These are phyloP conservation scores for Pleurostoma richardsiae DNA, from an alignment of 2,329 filamentous ascomycete genomes.

Conservation along the genomic window DNA sequence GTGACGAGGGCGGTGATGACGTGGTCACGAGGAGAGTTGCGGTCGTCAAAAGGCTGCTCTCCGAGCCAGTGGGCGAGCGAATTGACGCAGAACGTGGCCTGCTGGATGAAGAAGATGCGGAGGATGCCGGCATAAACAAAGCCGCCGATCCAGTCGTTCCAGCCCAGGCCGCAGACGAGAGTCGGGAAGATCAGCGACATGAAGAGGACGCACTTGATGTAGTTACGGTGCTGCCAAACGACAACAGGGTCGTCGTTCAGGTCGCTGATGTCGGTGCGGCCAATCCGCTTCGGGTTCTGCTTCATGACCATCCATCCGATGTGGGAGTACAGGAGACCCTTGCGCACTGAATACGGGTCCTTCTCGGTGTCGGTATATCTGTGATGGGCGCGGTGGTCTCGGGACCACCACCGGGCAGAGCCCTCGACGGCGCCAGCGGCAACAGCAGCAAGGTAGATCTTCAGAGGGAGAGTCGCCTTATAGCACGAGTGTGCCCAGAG, in stretches of 20 bases:
- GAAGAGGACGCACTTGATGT: constrained; percentile 71
- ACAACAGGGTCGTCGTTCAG: constrained; percentile 82
- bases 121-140: constrained; percentile 83
- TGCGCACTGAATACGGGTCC: constrained; percentile 86
- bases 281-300: constrained; percentile 86
- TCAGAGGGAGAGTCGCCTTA: constrained; percentile 69
- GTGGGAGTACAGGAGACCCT: constrained; percentile 79
- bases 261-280: constrained; percentile 83
- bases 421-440: constrained; percentile 81
- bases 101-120: constrained; percentile 84
- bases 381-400: constrained; percentile 83
- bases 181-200: constrained; percentile 76
- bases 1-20: constrained; percentile 81
- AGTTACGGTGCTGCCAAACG: constrained; percentile 83
- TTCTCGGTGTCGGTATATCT: constrained; percentile 90
- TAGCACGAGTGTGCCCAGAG: constrained; percentile 85
- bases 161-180: constrained; percentile 69
- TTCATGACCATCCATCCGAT: constrained; percentile 92
- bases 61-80: constrained; percentile 87
- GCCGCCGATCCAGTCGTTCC: constrained; percentile 77
- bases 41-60: constrained; percentile 88
- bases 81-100: constrained; percentile 92
- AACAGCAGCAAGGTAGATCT: constrained; percentile 76
- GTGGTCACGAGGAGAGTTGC: constrained; percentile 85
- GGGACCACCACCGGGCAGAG: constrained; percentile 84